Percentiles rank a stretch among this genome's conserved stretches.
Evolutionary conservation across 306 rosid genomes (phyloP).

Genomic region (Pachyrhizus erosus): DNA sequence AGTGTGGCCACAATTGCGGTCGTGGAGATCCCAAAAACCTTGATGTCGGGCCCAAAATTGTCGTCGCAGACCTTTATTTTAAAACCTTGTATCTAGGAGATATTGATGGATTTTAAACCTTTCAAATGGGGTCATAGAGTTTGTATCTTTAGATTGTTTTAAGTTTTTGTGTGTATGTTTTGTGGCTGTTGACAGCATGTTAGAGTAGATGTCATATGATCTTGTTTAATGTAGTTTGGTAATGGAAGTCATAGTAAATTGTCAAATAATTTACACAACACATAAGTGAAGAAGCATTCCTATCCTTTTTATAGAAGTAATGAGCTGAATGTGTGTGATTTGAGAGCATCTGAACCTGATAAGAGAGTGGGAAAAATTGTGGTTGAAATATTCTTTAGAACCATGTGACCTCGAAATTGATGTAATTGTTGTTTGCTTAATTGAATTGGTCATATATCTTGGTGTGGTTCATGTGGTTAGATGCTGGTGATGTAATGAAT

Average conservation of each 20-base stretch:
- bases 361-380: neutral
- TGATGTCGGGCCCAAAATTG: neutral
- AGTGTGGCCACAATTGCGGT: neutral
- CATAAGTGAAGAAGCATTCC: neutral
- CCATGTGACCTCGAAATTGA: neutral
- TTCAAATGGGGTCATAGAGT: neutral
- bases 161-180: neutral
- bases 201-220: neutral
- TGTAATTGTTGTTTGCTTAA: neutral
- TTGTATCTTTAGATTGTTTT: constrained; percentile 13
- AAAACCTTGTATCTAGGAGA: neutral
- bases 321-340: neutral
- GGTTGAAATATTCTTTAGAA: constrained; percentile 13
- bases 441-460: neutral
- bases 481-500: constrained; percentile 28
- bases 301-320: neutral
- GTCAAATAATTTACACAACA: neutral
- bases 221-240: neutral
- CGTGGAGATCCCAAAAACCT: neutral
- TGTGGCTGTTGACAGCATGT: neutral
- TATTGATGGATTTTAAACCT: constrained; percentile 6
- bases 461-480: constrained; percentile 4
- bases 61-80: neutral
- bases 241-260: neutral
- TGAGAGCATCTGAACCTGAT: neutral